phyloP scores from a whole-genome alignment of 2,329 filamentous ascomycete genomes.

The Cytospora paraplurivora region DNA sequence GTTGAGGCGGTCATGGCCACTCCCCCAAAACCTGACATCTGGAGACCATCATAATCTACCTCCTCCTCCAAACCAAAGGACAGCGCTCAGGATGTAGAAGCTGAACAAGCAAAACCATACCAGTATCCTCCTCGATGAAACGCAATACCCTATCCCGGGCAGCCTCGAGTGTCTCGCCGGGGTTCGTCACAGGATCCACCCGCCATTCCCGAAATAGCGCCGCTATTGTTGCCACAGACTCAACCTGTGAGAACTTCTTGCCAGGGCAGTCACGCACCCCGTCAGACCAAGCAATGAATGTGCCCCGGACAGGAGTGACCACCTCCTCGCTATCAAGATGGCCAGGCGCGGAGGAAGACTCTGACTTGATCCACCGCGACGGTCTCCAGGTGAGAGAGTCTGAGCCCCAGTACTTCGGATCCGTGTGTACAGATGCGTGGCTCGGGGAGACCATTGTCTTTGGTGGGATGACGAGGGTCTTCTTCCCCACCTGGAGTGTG shows the following conservation, averaged over 20 bases:
- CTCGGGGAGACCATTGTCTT: slow-evolving; percentile 32
- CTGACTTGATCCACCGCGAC: slow-evolving; percentile 32
- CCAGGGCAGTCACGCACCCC: slow-evolving; percentile 37
- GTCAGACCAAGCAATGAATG: slow-evolving; percentile 37
- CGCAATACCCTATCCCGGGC: slow-evolving; percentile 31
- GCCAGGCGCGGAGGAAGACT: neutral
- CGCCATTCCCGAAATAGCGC: slow-evolving; percentile 33
- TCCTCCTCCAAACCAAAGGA: slow-evolving; percentile 32
- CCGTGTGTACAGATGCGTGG: slow-evolving; percentile 32
- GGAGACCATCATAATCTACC: neutral
- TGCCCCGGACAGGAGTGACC: slow-evolving; percentile 26
- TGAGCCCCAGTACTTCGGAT: slow-evolving; percentile 34
- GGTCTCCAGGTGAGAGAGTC: slow-evolving; percentile 34
- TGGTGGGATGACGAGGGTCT: slow-evolving; percentile 31
- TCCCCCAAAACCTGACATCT: neutral
- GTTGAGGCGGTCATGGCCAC: no score
- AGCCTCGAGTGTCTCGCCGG: slow-evolving; percentile 29
- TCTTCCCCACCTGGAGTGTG: slow-evolving; percentile 26
- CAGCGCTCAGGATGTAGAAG: slow-evolving; percentile 34
- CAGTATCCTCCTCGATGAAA: slow-evolving; percentile 33
- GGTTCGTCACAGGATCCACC: slow-evolving; percentile 31
- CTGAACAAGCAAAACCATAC: slow-evolving; percentile 32
- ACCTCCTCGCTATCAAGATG: slow-evolving; percentile 30
- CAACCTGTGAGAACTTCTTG: slow-evolving; percentile 39
- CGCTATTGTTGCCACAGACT: slow-evolving; percentile 38